Base-by-base conservation (phyloP, 2,329 filamentous ascomycete genomes). In the Cryphonectria nitschkei region DNA sequence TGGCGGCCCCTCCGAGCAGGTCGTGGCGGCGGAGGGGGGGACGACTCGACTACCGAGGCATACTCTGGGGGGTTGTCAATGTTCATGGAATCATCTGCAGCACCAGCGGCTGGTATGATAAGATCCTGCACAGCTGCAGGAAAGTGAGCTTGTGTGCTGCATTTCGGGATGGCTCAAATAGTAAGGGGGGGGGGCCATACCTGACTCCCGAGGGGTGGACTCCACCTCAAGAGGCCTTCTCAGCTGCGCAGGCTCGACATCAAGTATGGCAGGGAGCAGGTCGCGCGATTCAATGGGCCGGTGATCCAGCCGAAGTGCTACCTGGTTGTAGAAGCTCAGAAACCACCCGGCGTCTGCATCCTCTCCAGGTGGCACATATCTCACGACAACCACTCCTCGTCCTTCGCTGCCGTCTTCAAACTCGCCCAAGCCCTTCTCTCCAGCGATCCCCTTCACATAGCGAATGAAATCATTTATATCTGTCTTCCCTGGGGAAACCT, bases 231-330 rank as follows among this genome's bases (percentile, higher is more conserved):
- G 85, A 7, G 90, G 87, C 52, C 90, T 88, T 70, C 93, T 90
- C 29, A 98, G 84, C 60, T 88, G 86, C 71, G 87, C 89, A 8
- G 93, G 89, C 81, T 98, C 91, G 66, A 92, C 92, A n/a, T 85
- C 89, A 39, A 98, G 82, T 62, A 99, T 96, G 1, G 93, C 93
- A 79, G 97, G 94, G 2, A 99, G 85, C 73, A 99, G 97, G 76
- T 98, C 95, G 70, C 92, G 94, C 77, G 98, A 94, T 75, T 95
- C 90, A 68, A 98, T 91, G 2, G 94, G 90, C 4, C 94, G 89
- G 78, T 97, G 94, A 72, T 94, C 91, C 16, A 97, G 86, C 62
- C 89, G 85, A 29, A 91, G 79, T 2, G 94, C 92, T 22, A 97
- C 88, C 9, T 89, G 82, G 6, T 86, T 90, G 74, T 91, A 87